phyloP scores from a whole-genome alignment of 2,329 filamentous ascomycete genomes.

The Ophiocordyceps unilateralis region DNA sequence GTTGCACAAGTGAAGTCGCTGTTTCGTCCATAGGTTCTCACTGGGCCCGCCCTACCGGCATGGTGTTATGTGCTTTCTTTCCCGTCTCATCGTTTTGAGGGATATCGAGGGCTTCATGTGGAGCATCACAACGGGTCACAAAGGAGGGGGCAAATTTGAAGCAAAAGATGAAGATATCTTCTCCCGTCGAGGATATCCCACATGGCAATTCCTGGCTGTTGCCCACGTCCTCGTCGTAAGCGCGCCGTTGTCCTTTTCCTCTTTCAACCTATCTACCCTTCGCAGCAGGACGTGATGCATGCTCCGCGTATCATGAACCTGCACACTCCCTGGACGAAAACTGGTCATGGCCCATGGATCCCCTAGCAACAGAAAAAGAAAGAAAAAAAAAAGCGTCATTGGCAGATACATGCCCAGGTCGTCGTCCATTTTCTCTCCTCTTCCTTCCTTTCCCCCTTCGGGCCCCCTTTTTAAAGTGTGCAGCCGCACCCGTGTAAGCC shows the following conservation, averaged over 20 bases:
- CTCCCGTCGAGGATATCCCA: constrained; percentile 4
- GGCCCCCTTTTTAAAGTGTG: too few species aligned
- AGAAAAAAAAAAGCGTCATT: neutral
- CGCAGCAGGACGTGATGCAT: neutral
- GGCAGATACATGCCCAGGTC: neutral
- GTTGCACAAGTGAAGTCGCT: constrained; percentile 74
- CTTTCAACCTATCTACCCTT: neutral
- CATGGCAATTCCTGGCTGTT: neutral
- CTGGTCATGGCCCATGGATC: neutral
- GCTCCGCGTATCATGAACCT: neutral
- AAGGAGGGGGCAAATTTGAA: neutral
- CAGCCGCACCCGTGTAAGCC: too few species aligned
- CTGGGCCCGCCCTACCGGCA: constrained; percentile 10
- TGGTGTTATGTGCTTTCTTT: constrained; percentile 22
- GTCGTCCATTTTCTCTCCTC: neutral
- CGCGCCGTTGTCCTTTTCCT: neutral
- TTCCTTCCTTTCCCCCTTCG: neutral
- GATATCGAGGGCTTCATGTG: constrained; percentile 20
- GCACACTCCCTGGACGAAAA: neutral
- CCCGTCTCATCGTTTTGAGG: constrained; percentile 16
- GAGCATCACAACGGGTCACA: too few species aligned
- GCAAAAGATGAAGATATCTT: neutral
- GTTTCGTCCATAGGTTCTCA: too few species aligned
- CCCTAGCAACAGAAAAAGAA: neutral
- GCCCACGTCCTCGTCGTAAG: neutral